A percentile compares a stretch with the other conserved stretches of the same genome.
phyloP scores from a whole-genome alignment of 1,284 basidiomycete species.

The Cystobasidium pallidum region DNA sequence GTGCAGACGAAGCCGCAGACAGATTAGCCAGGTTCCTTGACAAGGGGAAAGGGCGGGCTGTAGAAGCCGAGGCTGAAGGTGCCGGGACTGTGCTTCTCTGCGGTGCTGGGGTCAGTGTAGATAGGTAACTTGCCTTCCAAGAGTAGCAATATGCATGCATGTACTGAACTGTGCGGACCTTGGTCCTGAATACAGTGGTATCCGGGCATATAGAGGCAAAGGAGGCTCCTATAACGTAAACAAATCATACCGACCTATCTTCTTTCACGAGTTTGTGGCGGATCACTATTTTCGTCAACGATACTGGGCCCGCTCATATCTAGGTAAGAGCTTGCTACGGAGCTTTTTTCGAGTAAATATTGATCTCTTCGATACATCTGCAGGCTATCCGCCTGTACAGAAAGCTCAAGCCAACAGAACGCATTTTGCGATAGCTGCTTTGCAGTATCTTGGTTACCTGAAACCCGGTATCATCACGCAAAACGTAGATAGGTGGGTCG shows the following conservation, averaged over 20 bases:
- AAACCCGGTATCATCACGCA: constrained; percentile 74
- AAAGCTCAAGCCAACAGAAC: constrained; percentile 80
- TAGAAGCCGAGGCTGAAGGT: constrained; percentile 60
- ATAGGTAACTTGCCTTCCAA: constrained; percentile 60
- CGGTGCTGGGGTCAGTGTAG: constrained; percentile 88
- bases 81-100: constrained; percentile 70
- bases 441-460: constrained; percentile 70
- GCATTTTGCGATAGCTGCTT: constrained; percentile 79
- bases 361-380: background rate
- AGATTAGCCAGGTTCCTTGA: constrained; percentile 40
- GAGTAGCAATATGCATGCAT: background rate
- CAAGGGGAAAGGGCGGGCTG: constrained; percentile 22
- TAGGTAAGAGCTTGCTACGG: constrained; percentile 29
- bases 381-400: constrained; percentile 63
- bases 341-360: background rate
- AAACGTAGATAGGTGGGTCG: constrained; percentile 45
- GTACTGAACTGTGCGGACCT: background rate
- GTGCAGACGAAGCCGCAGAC: constrained; percentile 36
- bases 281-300: constrained; percentile 40
- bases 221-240: constrained; percentile 50
- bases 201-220: constrained; percentile 48
- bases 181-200: constrained; percentile 22
- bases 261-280: constrained; percentile 51
- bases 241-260: constrained; percentile 52
- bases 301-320: constrained; percentile 50